Conservation (phyloP, 2,329 filamentous ascomycete genomes). For the Ascochyta viciae-villosae region DNA sequence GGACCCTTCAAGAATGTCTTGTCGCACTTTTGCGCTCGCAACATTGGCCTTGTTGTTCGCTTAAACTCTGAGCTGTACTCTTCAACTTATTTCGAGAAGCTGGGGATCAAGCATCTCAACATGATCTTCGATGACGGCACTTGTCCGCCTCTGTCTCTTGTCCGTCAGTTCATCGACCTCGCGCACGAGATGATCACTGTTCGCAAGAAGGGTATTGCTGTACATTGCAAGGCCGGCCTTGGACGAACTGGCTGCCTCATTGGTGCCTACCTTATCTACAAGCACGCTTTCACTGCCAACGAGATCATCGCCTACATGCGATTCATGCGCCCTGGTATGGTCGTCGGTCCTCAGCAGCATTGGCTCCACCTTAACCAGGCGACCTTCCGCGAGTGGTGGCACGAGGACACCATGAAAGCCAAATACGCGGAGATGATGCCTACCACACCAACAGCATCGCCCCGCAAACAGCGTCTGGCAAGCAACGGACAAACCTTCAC, state of each 20-base stretch:
- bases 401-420: slow-evolving; percentile 79
- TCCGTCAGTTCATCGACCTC: slow-evolving; percentile 92
- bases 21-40: slow-evolving; percentile 83
- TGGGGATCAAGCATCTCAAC: slow-evolving; percentile 94
- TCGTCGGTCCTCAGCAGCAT: slow-evolving; percentile 97
- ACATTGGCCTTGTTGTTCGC: slow-evolving; percentile 91
- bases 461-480: slow-evolving; percentile 57
- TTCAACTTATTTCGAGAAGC: slow-evolving; percentile 92
- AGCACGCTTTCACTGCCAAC: slow-evolving; percentile 95
- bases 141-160: slow-evolving; percentile 86
- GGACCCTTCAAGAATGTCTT: slow-evolving; percentile 96
- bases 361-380: slow-evolving; percentile 98
- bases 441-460: slow-evolving; percentile 64
- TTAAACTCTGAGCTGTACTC: slow-evolving; percentile 96
- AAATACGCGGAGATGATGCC: slow-evolving; percentile 71
- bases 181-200: slow-evolving; percentile 93
- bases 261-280: slow-evolving; percentile 96
- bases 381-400: slow-evolving; percentile 98
- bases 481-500: slow-evolving; percentile 78
- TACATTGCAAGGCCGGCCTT: slow-evolving; percentile 97
- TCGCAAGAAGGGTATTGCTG: slow-evolving; percentile 90
- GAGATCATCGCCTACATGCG: slow-evolving; percentile 98
- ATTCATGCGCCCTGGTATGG: slow-evolving; percentile 99
- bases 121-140: slow-evolving; percentile 99
- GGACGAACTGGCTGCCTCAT: slow-evolving; percentile 96